Percentiles rank a stretch among this genome's conserved stretches.
These are phyloP conservation scores for Pleurotus cornucopiae DNA, from an alignment of 768 basidiomycete genomes.

Conservation along the genomic window DNA sequence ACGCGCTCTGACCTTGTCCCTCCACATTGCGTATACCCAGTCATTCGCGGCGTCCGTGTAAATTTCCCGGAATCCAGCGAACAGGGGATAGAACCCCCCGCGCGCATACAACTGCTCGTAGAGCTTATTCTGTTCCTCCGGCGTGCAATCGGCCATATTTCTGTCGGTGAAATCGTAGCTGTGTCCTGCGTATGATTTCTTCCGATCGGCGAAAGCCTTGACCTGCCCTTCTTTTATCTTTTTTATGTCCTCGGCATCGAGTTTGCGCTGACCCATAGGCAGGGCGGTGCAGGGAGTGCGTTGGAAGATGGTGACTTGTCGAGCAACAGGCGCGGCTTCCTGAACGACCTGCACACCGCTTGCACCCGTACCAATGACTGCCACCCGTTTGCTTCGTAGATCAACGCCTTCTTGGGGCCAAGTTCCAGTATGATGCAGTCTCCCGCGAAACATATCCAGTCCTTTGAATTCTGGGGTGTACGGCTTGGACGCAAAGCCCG, in stretches of 20 bases:
- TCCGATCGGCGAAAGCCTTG: background rate
- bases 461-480: constrained; percentile 17
- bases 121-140: constrained; percentile 10
- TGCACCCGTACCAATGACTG: constrained; percentile 19
- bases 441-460: constrained; percentile 19
- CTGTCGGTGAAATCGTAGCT: background rate
- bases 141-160: background rate
- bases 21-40: constrained; percentile 11
- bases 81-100: constrained; percentile 11
- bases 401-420: constrained; percentile 20
- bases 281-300: constrained; percentile 19
- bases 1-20: constrained; percentile 9
- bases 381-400: constrained; percentile 18
- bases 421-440: constrained; percentile 16
- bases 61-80: constrained; percentile 7
- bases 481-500: constrained; percentile 12
- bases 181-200: constrained; percentile 3
- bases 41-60: constrained; percentile 3
- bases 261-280: constrained; percentile 16
- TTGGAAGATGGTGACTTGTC: constrained; percentile 15
- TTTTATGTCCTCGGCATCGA: background rate
- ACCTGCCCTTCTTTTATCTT: constrained; percentile 2
- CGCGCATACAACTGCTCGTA: constrained; percentile 12
- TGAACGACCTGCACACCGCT: constrained; percentile 16
- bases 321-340: constrained; percentile 2